Base-by-base conservation (phyloP, 768 basidiomycete species). In the Russula foetens region DNA sequence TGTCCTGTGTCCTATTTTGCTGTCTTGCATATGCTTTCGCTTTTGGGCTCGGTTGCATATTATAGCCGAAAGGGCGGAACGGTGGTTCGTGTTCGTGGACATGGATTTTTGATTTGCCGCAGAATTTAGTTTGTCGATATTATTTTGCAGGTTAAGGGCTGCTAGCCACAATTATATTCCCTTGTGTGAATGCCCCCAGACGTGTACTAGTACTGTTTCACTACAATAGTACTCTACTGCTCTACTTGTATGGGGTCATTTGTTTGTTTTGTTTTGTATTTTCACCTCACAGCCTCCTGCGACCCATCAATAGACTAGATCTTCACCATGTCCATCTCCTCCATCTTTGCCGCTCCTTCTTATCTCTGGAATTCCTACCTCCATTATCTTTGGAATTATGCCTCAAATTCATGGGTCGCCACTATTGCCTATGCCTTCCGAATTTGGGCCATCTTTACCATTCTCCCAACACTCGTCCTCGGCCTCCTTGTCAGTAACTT, bases 391-490 rank as follows among this genome's bases (percentile, higher is more conserved):
- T 86, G 83, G 81, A 72, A 79, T 66, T 89, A 88, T 67, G 69
- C 80, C 48, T 75, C 81, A 3, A 74, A 77, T 43, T 90, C 90
- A 4, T 86, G 82, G 83, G 84, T 91, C 50, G 80, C 78, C 43
- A 80, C 78, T 61, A 75, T 80, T 38, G 86, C 89, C 19, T 84
- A 79, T 43, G 75, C 75, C 7, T 86, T 79, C 66, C 85, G 88
- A 57, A 70, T 89, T 49, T 76, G 90, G 62, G 85, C 89, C 24
- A 71, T 77, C 59, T 23, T 86, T 38, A 66, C 75, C 58, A 68
- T 79, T 59, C 55, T 75, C 19, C 80, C 80, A 4, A 73, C 88
- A 53, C 68, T 85, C 57, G 72, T 85, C 53, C 73, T 91, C 45
- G 86, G 84, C 4, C 75, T 89, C 63, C 72, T 91, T 58, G 89